Percentiles rank a stretch among this genome's conserved stretches.
These are phyloP conservation scores for Grigorovia transvaalensis DNA, from an alignment of 805 yeast genomes.

Conservation along the genomic window DNA sequence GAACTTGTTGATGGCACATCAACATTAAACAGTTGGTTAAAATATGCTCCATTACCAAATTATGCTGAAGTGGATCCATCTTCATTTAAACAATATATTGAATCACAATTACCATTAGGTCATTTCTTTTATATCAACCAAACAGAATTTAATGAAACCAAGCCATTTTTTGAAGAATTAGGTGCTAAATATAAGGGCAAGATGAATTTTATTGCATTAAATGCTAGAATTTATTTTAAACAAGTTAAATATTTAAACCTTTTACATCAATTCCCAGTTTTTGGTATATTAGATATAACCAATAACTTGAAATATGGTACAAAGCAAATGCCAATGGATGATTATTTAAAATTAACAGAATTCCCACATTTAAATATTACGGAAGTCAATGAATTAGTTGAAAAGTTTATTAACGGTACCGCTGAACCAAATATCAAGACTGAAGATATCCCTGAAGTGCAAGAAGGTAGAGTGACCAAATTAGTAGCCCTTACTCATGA, in stretches of 20 bases:
- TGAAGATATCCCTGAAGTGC: slow-evolving; percentile 75
- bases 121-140: slow-evolving; percentile 70
- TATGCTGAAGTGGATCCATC: slow-evolving; percentile 81
- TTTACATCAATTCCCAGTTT: slow-evolving; percentile 78
- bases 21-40: slow-evolving; percentile 19
- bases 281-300: slow-evolving; percentile 69
- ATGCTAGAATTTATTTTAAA: slow-evolving; percentile 67
- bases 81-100: slow-evolving; percentile 67
- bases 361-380: slow-evolving; percentile 5
- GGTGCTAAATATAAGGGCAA: slow-evolving; percentile 73
- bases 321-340: slow-evolving; percentile 39
- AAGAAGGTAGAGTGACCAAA: slow-evolving; percentile 62
- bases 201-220: slow-evolving; percentile 80
- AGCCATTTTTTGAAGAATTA: slow-evolving; percentile 43
- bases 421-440: slow-evolving; percentile 69
- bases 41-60: slow-evolving; percentile 61
- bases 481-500: slow-evolving; percentile 82
- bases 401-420: slow-evolving; percentile 51
- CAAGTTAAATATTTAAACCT: slow-evolving; percentile 83
- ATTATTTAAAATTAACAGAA: slow-evolving; percentile 13
- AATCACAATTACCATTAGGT: slow-evolving; percentile 66
- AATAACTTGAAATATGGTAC: slow-evolving; percentile 70
- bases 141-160: slow-evolving; percentile 52
- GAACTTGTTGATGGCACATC: slow-evolving; percentile 11
- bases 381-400: slow-evolving; percentile 43